phyloP scores from a whole-genome alignment of 768 basidiomycete species.

The Chalciporus pseudorubinellus region DNA sequence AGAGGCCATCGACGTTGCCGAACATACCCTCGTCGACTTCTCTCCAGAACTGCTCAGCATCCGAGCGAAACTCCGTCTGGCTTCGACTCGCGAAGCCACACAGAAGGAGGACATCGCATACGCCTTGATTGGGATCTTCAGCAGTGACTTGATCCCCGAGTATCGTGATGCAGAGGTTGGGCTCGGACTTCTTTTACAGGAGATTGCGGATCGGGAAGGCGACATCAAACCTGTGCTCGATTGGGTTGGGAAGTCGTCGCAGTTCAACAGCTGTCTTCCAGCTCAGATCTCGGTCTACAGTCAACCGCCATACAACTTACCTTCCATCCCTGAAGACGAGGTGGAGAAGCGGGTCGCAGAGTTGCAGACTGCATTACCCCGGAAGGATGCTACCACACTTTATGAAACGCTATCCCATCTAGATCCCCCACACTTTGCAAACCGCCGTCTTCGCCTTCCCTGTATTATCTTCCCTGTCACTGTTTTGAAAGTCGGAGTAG shows the following conservation, averaged over 20 bases:
- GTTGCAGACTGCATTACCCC: not conserved
- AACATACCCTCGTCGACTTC: not conserved
- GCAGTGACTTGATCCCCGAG: too few species aligned
- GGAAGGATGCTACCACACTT: not conserved
- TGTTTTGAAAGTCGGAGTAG: too few species aligned
- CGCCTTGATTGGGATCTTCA: constrained; percentile 14
- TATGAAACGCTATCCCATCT: not conserved
- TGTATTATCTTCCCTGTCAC: not conserved
- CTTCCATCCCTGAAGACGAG: constrained; percentile 1
- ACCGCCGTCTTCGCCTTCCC: not conserved
- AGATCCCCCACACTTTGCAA: not conserved
- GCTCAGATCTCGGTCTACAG: too few species aligned
- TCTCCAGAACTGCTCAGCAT: not conserved
- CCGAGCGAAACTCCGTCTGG: constrained; percentile 6
- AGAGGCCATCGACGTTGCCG: not conserved
- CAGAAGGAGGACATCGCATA: constrained; percentile 11
- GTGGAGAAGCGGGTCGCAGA: not conserved
- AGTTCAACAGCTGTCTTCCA: too few species aligned
- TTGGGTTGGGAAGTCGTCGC: constrained; percentile 10
- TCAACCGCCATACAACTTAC: too few species aligned
- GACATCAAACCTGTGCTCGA: constrained; percentile 8
- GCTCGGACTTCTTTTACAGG: constrained; percentile 10
- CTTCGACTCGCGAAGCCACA: too few species aligned
- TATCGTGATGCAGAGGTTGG: constrained; percentile 3
- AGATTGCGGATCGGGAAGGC: constrained; percentile 4